Conservation (phyloP, 2,329 filamentous ascomycete genomes). For the Periconia sp. region DNA sequence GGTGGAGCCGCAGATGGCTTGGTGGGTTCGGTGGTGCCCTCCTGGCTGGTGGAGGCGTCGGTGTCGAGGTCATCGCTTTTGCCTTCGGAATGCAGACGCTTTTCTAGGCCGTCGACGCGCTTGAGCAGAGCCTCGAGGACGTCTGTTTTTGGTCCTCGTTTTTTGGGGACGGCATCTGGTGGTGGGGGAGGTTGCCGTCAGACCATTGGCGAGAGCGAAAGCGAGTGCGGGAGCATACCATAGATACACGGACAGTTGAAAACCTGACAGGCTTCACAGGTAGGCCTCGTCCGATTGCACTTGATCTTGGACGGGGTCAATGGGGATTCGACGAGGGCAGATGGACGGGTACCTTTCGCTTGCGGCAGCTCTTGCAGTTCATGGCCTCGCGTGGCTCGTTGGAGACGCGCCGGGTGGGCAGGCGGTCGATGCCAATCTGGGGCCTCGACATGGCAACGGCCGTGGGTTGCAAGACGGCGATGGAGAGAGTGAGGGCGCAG, state of each 20-base stretch:
- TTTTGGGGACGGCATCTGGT: constrained; percentile 85
- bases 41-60: constrained; percentile 30
- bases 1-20: constrained; percentile 12
- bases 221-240: constrained; percentile 59
- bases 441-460: constrained; percentile 68
- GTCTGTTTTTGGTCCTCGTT: constrained; percentile 88
- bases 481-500: constrained; percentile 34
- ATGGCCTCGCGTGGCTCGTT: constrained; percentile 86
- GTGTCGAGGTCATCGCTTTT: constrained; percentile 50
- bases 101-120: constrained; percentile 83
- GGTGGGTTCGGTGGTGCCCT: constrained; percentile 24
- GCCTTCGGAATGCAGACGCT: constrained; percentile 68
- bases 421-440: constrained; percentile 80
- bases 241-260: constrained; percentile 90
- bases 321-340: constrained; percentile 9
- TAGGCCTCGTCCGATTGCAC: constrained; percentile 83
- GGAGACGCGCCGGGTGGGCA: constrained; percentile 72
- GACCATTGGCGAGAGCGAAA: constrained; percentile 1
- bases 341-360: constrained; percentile 74
- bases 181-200: too few relatives aligned
- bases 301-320: constrained; percentile 71
- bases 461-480: constrained; percentile 37
- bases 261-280: constrained; percentile 87
- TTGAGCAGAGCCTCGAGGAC: constrained; percentile 84
- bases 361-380: constrained; percentile 95